These are phyloP conservation scores for Tolypocladium amazonense DNA, from an alignment of 2,329 filamentous ascomycete species.

Conservation along the genomic window DNA sequence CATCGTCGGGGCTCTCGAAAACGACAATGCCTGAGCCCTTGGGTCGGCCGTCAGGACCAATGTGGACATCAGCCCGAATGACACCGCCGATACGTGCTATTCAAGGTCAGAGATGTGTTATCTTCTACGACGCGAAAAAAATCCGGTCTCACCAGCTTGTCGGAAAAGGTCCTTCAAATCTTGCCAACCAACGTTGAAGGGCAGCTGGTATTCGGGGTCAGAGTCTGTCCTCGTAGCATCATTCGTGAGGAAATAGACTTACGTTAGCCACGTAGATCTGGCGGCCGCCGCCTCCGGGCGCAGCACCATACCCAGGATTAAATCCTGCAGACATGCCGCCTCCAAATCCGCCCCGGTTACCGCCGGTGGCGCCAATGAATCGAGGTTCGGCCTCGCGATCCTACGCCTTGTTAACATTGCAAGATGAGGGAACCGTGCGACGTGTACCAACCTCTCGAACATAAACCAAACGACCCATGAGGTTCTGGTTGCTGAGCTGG, in stretches of 20 bases:
- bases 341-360: conserved; percentile 50
- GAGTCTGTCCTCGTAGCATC: neutral
- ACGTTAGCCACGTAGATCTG: conserved; percentile 99
- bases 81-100: conserved; percentile 59
- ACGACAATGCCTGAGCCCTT: conserved; percentile 97
- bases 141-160: conserved; percentile 72
- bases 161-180: conserved; percentile 98
- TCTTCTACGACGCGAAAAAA: conserved; percentile 4
- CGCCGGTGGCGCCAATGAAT: conserved; percentile 67
- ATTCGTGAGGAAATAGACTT: conserved; percentile 41
- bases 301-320: conserved; percentile 43
- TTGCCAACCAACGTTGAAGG: conserved; percentile 97
- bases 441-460: conserved; percentile 72
- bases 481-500: conserved; percentile 96
- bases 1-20: conserved; percentile 90
- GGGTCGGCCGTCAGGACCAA: conserved; percentile 80
- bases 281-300: conserved; percentile 49
- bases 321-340: conserved; percentile 42
- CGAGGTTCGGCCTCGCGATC: conserved; percentile 97
- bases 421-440: conserved; percentile 5
- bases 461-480: conserved; percentile 97
- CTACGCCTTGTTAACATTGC: conserved; percentile 32
- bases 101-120: neutral
- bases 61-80: conserved; percentile 89
- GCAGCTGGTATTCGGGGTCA: conserved; percentile 52